Conservation (phyloP, 1,139 yeast species). For the Spencermartinsiella ligniputridi region DNA sequence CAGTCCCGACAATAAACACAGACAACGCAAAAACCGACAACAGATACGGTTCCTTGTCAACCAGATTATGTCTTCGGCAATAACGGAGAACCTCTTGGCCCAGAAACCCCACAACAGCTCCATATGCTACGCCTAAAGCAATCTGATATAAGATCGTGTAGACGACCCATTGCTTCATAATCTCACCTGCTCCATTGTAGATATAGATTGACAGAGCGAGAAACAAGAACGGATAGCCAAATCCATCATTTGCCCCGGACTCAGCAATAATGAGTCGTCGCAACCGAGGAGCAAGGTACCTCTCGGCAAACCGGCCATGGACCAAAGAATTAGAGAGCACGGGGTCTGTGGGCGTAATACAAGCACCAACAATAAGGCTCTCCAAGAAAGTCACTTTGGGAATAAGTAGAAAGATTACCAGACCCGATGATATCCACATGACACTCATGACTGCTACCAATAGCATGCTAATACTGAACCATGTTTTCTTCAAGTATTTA, state of each 20-base stretch:
- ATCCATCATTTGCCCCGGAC: constrained; percentile 41
- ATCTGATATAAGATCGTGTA: constrained; percentile 37
- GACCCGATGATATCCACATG: constrained; percentile 41
- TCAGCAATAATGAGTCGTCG: constrained; percentile 37
- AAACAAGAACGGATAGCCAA: constrained; percentile 39
- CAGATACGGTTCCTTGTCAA: constrained; percentile 62
- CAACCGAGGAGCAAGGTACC: constrained; percentile 30
- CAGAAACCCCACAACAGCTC: constrained; percentile 32
- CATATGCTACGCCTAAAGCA: constrained; percentile 33
- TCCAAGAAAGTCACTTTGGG: constrained; percentile 35
- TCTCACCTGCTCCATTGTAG: constrained; percentile 24
- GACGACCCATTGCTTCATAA: constrained; percentile 36
- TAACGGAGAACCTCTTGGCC: constrained; percentile 29
- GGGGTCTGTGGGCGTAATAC: constrained; percentile 45
- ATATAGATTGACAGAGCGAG: constrained; percentile 33
- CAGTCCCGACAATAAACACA: constrained; percentile 56
- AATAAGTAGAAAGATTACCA: constrained; percentile 34
- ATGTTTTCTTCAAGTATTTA: constrained; percentile 34
- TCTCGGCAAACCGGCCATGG: constrained; percentile 40
- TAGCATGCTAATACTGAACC: constrained; percentile 33
- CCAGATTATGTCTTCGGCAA: constrained; percentile 23
- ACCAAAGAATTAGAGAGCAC: constrained; percentile 42
- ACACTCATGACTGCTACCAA: constrained; percentile 40
- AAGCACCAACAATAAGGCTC: constrained; percentile 38
- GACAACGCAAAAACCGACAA: constrained; percentile 65